Evolutionary conservation across 2,329 filamentous ascomycete genomes (phyloP), one percentile per base, ranked within the genome.

Genomic region (Neobulgaria alba): DNA sequence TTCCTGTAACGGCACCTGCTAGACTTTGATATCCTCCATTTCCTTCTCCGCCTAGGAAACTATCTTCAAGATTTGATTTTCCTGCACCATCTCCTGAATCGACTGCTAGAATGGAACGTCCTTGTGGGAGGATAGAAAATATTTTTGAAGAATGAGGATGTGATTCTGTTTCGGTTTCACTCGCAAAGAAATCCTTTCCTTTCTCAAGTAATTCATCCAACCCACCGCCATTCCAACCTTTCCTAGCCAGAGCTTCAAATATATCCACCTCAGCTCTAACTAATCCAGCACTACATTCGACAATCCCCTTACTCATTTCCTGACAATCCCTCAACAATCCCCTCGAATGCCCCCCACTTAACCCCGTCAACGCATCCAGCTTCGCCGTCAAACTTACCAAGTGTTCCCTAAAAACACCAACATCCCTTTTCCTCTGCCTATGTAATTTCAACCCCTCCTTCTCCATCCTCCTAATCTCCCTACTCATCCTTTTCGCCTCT

Each of bases 201-300:
- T 72, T 75, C 45, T 82, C 78, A 3, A 83, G 63, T 3, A 83
- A 61, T 23, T 82, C 78, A 44, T 82, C 79, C 19, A 83, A 62
- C 0, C 79, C 79, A 20, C 78, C 79, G 29, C 79, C 79, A 15
- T 65, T 72, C 79, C 78, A 82, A 5, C 79, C 79, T 53, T 83
- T 83, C 45, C 77, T 64, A 15, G 79, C 78, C 17, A 83, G 62
- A 17, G 72, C 67, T 63, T 83, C 79, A 43, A 81, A 82, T 19
- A 83, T 82, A 59, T 83, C 79, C 15, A 83, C 74, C 61, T 83
- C 79, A 40, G 79, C 79, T 14, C 79, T 67, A 10, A 82, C 78
- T 9, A 83, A 67, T 46, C 73, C 77, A 53, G 77, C 80, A 53
- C 74, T 73, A 14, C 77, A 75, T 42, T 82, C 78, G 14, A 80